A percentile compares a stretch with the other conserved stretches of the same genome.
Evolutionary conservation across 169 alveolate genomes (phyloP).

Genomic region (Sarcocystis neurona): DNA sequence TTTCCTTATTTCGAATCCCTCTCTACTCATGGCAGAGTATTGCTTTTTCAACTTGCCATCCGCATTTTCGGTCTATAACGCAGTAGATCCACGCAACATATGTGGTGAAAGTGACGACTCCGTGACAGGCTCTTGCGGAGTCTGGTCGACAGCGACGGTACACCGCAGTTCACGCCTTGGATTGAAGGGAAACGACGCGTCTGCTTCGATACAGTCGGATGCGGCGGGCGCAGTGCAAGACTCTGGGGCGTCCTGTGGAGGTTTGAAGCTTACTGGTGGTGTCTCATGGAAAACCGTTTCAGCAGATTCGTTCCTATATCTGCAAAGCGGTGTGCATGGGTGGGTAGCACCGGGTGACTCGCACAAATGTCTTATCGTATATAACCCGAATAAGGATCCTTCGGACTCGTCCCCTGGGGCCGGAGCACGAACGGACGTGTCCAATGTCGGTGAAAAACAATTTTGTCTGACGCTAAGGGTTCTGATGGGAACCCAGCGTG

Average conservation of each 20-base stretch:
- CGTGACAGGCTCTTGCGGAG: too few relatives aligned
- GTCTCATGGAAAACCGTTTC: too few relatives aligned
- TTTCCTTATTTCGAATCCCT: conserved; percentile 44
- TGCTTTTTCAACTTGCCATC: neutral
- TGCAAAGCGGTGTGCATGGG: neutral
- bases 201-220: too few relatives aligned
- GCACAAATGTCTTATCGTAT: conserved; percentile 39
- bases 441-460: neutral
- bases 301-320: neutral
- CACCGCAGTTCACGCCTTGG: too few relatives aligned
- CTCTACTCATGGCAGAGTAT: conserved; percentile 24
- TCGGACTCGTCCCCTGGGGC: neutral
- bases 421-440: neutral
- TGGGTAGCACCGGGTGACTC: conserved; percentile 51
- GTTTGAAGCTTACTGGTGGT: too few relatives aligned
- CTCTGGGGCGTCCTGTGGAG: too few relatives aligned
- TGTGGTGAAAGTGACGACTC: too few relatives aligned
- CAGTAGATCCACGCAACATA: neutral
- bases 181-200: too few relatives aligned
- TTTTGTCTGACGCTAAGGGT: conserved; percentile 38
- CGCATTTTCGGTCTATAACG: neutral
- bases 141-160: too few relatives aligned
- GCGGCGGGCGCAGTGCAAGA: too few relatives aligned
- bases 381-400: neutral
- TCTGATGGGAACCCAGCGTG: conserved; percentile 54